Base-by-base conservation (phyloP, 305 asterid genomes). In the Caryopteris hybrid region DNA sequence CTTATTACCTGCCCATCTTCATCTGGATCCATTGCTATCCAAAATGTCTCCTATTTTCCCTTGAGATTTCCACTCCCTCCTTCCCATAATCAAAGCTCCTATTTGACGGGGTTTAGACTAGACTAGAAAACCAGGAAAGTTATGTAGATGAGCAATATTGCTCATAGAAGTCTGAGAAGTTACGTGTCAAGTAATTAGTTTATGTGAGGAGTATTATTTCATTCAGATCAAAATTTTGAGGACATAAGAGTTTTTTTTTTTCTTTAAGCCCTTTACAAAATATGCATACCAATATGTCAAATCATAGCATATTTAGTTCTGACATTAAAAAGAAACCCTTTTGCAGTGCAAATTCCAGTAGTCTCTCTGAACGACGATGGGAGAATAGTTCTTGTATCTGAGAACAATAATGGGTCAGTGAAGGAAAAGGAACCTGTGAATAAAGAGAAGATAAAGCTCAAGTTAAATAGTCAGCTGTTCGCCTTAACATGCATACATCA, bases 331-430 rank as follows among this genome's bases (percentile, higher is more conserved):
- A 29, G 47, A 54, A 67, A 41, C 31, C 71, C 65, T 76, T 56
- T 83, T 67, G 84, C 92, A 91, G 99, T 91, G 86, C 83, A 77
- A 75, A 88, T 93, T 70, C 96, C 97, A 0, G 75, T 82, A 18
- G 99, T 91, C 53, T 82, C 96, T 39, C 79, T 87, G 61, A 89
- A 80, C 39, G 95, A 94, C 6, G 92, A 91, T 4, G 99, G 97
- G 42, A 85, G 95, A 69, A 75, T 94, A 61, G 89, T 91, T 67
- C 84, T 88, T 72, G 69, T 77, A 65, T 64, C 89, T 8, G 85
- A 86, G 65, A 92, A 81, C 25, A 85, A 71, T 22, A 72, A 54
- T 25, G 88, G 68, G 74, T 78, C 78, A 50, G 79, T 58, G 64
- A 74, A 78, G 64, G 86, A 75, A 68, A 84, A 81, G 66, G 95